A percentile compares a stretch with the other conserved stretches of the same genome.
Evolutionary conservation across 1,284 basidiomycete species (phyloP).

Genomic region (Pyrrhoderma lamaoense): DNA sequence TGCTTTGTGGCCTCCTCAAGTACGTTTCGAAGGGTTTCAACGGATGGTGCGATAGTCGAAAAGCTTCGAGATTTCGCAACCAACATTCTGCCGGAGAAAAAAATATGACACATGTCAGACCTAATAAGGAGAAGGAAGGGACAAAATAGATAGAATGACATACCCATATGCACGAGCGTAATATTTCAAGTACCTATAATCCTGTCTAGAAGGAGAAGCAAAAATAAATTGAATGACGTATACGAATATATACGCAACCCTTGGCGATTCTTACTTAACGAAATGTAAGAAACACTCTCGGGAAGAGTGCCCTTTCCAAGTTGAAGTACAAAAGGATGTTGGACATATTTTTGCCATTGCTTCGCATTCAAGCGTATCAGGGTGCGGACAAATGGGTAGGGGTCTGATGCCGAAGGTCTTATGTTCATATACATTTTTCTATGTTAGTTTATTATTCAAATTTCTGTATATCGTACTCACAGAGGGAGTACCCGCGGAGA

Average conservation of each 20-base stretch:
- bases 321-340: conserved; percentile 77
- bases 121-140: background rate
- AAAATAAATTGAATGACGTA: background rate
- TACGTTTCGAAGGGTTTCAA: conserved; percentile 59
- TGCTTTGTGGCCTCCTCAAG: conserved; percentile 72
- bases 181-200: conserved; percentile 72
- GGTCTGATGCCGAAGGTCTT: conserved; percentile 55
- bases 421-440: too few species aligned
- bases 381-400: conserved; percentile 62
- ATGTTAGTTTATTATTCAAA: too few species aligned
- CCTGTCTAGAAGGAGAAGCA: conserved; percentile 44
- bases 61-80: conserved; percentile 72
- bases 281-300: conserved; percentile 74
- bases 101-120: background rate
- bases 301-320: conserved; percentile 69
- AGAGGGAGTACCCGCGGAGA: conserved; percentile 43
- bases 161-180: conserved; percentile 71
- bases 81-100: conserved; percentile 44
- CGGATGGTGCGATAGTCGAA: conserved; percentile 56
- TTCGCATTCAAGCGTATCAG: conserved; percentile 52
- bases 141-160: conserved; percentile 24
- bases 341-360: conserved; percentile 71
- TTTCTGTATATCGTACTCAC: too few species aligned
- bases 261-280: conserved; percentile 55
- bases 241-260: too few species aligned